phyloP scores from a whole-genome alignment of 2,329 filamentous ascomycete genomes.

The Lizonia empirigonia region DNA sequence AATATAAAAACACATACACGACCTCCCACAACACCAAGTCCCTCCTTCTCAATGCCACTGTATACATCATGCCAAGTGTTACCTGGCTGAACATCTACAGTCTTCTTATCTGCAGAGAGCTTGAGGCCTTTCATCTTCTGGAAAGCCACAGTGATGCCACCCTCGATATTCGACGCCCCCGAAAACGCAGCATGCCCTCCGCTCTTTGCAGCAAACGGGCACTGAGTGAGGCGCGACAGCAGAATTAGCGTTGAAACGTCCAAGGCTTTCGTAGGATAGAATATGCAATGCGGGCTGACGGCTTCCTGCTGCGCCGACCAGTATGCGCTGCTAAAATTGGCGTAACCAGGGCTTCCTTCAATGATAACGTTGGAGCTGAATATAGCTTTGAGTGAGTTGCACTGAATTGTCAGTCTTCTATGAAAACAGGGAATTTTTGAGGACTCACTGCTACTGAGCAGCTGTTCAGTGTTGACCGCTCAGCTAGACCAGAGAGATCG shows the following conservation, averaged over 20 bases:
- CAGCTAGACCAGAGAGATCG: slow-evolving; percentile 2
- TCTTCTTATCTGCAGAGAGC: slow-evolving; percentile 31
- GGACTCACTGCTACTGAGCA: slow-evolving; percentile 29
- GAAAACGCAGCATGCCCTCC: slow-evolving; percentile 50
- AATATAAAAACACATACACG: slow-evolving; percentile 11
- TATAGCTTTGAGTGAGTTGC: slow-evolving; percentile 20
- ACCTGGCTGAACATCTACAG: slow-evolving; percentile 39
- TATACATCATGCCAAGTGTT: slow-evolving; percentile 35
- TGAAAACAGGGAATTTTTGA: not conserved
- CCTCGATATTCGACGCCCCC: slow-evolving; percentile 50
- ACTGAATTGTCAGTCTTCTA: slow-evolving; percentile 20
- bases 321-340: slow-evolving; percentile 17
- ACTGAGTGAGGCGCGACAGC: slow-evolving; percentile 22
- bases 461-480: slow-evolving; percentile 1
- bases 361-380: slow-evolving; percentile 24
- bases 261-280: slow-evolving; percentile 23
- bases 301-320: slow-evolving; percentile 23
- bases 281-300: slow-evolving; percentile 32
- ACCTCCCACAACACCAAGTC: slow-evolving; percentile 35
- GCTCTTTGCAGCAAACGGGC: slow-evolving; percentile 51
- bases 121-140: slow-evolving; percentile 36
- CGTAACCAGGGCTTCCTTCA: slow-evolving; percentile 23
- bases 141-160: slow-evolving; percentile 53
- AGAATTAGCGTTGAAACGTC: slow-evolving; percentile 23
- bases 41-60: slow-evolving; percentile 30